Percentiles rank a stretch among this genome's conserved stretches.
These are phyloP conservation scores for Heterobasidion parviporum DNA, from an alignment of 1,284 basidiomycete genomes.

Conservation along the genomic window DNA sequence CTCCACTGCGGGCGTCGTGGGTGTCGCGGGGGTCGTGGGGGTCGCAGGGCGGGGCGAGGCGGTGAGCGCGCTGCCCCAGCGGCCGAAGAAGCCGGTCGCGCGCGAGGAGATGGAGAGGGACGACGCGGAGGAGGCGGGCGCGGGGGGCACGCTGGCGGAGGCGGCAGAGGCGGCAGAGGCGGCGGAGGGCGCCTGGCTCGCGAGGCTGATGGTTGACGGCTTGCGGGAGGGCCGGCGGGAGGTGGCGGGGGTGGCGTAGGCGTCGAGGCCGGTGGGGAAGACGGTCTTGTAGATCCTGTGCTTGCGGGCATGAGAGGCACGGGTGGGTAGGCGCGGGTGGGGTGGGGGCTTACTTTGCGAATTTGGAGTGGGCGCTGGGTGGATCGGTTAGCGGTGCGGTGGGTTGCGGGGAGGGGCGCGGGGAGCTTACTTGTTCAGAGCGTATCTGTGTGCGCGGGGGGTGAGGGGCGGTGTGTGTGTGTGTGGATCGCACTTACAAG, in stretches of 20 bases:
- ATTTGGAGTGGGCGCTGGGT: slow-evolving; percentile 62
- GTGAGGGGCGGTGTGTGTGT: too few relatives aligned
- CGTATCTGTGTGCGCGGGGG: slow-evolving; percentile 29
- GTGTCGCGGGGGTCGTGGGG: slow-evolving; percentile 12
- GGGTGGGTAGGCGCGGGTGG: too few relatives aligned
- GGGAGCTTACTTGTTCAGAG: slow-evolving; percentile 45
- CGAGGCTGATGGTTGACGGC: slow-evolving; percentile 23
- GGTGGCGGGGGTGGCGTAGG: slow-evolving; percentile 38
- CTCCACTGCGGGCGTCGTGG: slow-evolving; percentile 6
- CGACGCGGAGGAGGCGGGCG: slow-evolving; percentile 15
- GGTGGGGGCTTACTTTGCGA: slow-evolving; percentile 52
- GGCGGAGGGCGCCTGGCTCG: neutral
- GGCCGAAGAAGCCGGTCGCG: slow-evolving; percentile 28
- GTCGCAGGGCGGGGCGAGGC: slow-evolving; percentile 14
- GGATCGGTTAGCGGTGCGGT: slow-evolving; percentile 4
- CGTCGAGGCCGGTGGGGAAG: slow-evolving; percentile 58
- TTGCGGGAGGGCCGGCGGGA: slow-evolving; percentile 35
- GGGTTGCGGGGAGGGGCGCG: slow-evolving; percentile 2
- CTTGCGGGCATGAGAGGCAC: too few relatives aligned
- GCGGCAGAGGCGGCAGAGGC: neutral
- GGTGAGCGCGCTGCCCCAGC: slow-evolving; percentile 22
- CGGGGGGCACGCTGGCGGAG: slow-evolving; percentile 17
- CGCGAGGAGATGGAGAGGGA: slow-evolving; percentile 12
- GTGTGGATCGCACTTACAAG: slow-evolving; percentile 34
- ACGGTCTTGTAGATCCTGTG: slow-evolving; percentile 52